Conservation (phyloP, 2,329 filamentous ascomycete species). For the Cladobotryum protrusum region DNA sequence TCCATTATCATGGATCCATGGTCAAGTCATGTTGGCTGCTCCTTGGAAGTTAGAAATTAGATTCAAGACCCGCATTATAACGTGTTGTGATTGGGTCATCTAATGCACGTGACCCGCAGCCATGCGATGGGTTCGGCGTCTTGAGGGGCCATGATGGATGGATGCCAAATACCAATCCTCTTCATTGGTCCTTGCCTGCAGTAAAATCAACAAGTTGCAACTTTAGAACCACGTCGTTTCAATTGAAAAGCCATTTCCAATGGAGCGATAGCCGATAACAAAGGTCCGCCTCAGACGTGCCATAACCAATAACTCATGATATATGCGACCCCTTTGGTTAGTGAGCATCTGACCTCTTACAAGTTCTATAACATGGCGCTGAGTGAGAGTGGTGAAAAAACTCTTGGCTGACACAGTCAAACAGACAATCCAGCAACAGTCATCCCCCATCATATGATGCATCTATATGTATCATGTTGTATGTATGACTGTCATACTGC, state of each 20-base stretch:
- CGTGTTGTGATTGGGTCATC: slow-evolving; percentile 10
- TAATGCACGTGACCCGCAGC: slow-evolving; percentile 18
- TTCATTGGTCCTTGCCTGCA: slow-evolving; percentile 18
- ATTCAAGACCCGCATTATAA: slow-evolving; percentile 14
- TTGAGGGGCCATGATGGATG: slow-evolving; percentile 19
- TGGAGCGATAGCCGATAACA: slow-evolving; percentile 7
- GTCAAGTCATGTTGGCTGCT: background rate
- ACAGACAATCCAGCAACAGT: slow-evolving; percentile 5
- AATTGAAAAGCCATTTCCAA: slow-evolving; percentile 1
- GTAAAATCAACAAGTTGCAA: slow-evolving; percentile 15
- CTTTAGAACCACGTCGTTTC: slow-evolving; percentile 4
- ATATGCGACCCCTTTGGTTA: slow-evolving; percentile 10
- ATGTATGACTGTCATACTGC: slow-evolving; percentile 19
- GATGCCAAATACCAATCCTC: slow-evolving; percentile 17
- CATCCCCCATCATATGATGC: slow-evolving; percentile 11
- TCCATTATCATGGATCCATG: background rate
- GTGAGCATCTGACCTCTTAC: slow-evolving; percentile 11
- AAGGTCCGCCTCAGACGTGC: slow-evolving; percentile 1
- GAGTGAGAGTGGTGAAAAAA: slow-evolving; percentile 3
- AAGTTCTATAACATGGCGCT: background rate
- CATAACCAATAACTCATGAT: slow-evolving; percentile 2
- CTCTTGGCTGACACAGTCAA: slow-evolving; percentile 8
- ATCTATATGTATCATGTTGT: slow-evolving; percentile 18
- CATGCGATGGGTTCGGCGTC: slow-evolving; percentile 14
- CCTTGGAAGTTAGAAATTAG: slow-evolving; percentile 3